Conservation (phyloP, 1,284 basidiomycete genomes). For the Rhizopogon hawkerae region DNA sequence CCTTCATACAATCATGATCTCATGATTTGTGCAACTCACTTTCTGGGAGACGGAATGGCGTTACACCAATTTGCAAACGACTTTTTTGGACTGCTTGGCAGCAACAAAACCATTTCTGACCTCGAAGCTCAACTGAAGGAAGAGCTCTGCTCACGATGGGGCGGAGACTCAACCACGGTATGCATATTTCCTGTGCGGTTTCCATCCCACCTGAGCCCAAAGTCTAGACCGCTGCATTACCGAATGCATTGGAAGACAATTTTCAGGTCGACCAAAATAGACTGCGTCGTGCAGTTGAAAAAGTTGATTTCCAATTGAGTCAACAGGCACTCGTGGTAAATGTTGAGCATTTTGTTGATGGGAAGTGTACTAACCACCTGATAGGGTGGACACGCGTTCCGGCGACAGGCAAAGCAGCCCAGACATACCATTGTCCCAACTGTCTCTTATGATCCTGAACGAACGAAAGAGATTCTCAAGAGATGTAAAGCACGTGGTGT, state of each 20-base stretch:
- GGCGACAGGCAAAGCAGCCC: slow-evolving; percentile 34
- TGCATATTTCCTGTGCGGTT: neutral
- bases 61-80: slow-evolving; percentile 69
- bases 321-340: slow-evolving; percentile 34
- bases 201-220: neutral
- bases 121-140: slow-evolving; percentile 36
- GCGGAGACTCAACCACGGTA: slow-evolving; percentile 1
- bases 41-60: slow-evolving; percentile 73
- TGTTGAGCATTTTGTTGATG: slow-evolving; percentile 32
- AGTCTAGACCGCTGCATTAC: slow-evolving; percentile 32
- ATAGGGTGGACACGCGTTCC: slow-evolving; percentile 64
- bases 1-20: slow-evolving; percentile 38
- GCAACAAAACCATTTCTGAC: slow-evolving; percentile 31
- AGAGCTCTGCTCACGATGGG: slow-evolving; percentile 26
- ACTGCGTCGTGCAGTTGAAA: slow-evolving; percentile 34
- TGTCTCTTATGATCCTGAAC: slow-evolving; percentile 43
- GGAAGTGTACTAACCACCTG: slow-evolving; percentile 3
- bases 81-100: slow-evolving; percentile 54
- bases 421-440: slow-evolving; percentile 62
- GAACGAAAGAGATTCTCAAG: slow-evolving; percentile 52
- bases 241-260: slow-evolving; percentile 45
- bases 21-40: slow-evolving; percentile 64
- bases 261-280: slow-evolving; percentile 33
- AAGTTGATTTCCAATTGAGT: slow-evolving; percentile 46
- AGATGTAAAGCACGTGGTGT: slow-evolving; percentile 63